phyloP scores from a whole-genome alignment of 345 rosid species.

The Boechera retrofracta region DNA sequence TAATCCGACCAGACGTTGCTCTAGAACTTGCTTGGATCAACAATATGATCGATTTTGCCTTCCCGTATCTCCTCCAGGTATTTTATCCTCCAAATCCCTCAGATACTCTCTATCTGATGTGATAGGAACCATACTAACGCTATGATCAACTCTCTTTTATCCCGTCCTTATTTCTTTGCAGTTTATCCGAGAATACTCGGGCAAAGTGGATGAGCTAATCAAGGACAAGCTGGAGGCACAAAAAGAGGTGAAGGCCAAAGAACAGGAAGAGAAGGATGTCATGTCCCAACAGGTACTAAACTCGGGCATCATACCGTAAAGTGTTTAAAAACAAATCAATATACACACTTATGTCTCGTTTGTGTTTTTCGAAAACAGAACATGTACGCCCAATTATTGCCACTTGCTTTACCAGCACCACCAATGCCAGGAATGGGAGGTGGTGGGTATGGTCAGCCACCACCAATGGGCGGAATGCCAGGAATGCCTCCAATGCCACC shows the following conservation, averaged over 20 bases:
- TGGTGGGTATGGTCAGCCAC: constrained; percentile 51
- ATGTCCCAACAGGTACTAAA: constrained; percentile 79
- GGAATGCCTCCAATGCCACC: constrained; percentile 69
- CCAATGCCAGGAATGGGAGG: constrained; percentile 92
- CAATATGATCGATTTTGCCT: constrained; percentile 88
- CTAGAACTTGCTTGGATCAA: constrained; percentile 95
- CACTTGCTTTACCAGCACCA: constrained; percentile 92
- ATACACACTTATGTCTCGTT: not conserved
- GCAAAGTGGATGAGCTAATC: constrained; percentile 81
- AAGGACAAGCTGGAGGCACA: constrained; percentile 81
- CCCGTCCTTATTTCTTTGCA: constrained; percentile 24
- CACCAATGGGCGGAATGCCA: constrained; percentile 70
- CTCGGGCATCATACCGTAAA: not conserved
- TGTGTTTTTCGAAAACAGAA: constrained; percentile 51
- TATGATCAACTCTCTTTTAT: not conserved
- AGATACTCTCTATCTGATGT: not conserved
- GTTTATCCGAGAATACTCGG: constrained; percentile 82
- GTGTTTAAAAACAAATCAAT: not conserved
- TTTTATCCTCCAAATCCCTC: constrained; percentile 7
- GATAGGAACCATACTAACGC: not conserved
- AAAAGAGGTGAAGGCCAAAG: constrained; percentile 73
- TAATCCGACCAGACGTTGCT: constrained; percentile 80
- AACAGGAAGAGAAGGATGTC: constrained; percentile 83
- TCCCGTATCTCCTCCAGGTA: constrained; percentile 90
- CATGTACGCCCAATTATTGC: constrained; percentile 91